These are phyloP conservation scores for Populus tremula DNA, from an alignment of 345 rosid species.

Conservation along the genomic window DNA sequence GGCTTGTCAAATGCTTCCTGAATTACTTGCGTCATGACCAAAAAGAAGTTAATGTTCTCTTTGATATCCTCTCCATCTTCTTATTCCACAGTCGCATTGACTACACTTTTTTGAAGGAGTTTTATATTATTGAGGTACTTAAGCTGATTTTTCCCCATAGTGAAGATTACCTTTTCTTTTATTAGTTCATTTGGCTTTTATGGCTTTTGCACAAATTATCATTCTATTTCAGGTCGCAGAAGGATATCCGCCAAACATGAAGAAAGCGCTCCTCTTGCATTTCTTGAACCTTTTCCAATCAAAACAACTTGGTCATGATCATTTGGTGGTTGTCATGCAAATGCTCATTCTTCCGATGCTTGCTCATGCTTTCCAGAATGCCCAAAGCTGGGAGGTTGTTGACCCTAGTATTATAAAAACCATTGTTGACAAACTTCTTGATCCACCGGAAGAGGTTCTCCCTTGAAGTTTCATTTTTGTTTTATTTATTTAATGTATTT, in stretches of 20 bases:
- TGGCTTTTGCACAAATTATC: neutral
- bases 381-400: constrained; percentile 92
- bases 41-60: constrained; percentile 80
- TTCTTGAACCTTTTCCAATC: constrained; percentile 87
- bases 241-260: constrained; percentile 81
- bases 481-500: constrained; percentile 1
- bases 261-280: constrained; percentile 80
- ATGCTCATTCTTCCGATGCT: constrained; percentile 99
- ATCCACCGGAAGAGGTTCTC: constrained; percentile 98
- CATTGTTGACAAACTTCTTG: constrained; percentile 97
- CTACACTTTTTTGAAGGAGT: constrained; percentile 95
- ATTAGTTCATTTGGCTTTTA: neutral
- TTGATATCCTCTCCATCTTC: constrained; percentile 90
- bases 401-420: constrained; percentile 82
- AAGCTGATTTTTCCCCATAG: neutral
- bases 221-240: constrained; percentile 72
- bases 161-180: neutral
- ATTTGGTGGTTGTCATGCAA: constrained; percentile 94
- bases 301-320: constrained; percentile 90
- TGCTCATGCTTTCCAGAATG: constrained; percentile 88
- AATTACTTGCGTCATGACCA: constrained; percentile 85
- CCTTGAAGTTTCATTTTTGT: neutral
- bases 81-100: constrained; percentile 90
- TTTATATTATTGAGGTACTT: constrained; percentile 91
- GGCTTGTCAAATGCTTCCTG: constrained; percentile 96